Percentiles rank a stretch among this genome's conserved stretches.
Evolutionary conservation across 805 yeast genomes (phyloP).

Genomic region (Zygosaccharomyces lentus): DNA sequence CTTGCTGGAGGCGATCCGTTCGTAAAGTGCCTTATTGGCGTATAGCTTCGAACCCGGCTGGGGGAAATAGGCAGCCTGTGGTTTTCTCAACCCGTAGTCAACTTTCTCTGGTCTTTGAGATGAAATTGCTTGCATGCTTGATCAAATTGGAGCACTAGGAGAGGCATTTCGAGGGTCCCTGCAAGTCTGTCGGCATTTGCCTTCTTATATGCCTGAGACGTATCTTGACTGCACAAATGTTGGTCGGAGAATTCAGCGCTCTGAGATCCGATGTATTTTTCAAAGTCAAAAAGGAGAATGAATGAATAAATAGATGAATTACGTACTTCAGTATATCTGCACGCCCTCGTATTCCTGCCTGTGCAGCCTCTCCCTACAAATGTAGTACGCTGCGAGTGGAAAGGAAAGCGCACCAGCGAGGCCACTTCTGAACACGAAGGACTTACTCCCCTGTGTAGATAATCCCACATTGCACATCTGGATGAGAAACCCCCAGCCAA

Average conservation of each 20-base stretch:
- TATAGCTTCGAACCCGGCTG: conserved; percentile 16
- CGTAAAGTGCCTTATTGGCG: conserved; percentile 13
- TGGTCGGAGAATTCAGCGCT: not conserved
- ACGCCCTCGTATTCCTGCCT: conserved; percentile 12
- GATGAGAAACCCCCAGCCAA: conserved; percentile 24
- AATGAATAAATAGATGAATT: not conserved
- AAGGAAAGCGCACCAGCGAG: conserved; percentile 19
- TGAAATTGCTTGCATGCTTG: conserved; percentile 8
- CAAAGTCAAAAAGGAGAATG: not conserved
- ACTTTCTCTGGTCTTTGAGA: conserved; percentile 13
- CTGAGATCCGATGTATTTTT: not conserved
- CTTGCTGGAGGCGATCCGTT: conserved; percentile 7
- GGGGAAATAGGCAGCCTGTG: conserved; percentile 18
- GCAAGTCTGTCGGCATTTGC: not conserved
- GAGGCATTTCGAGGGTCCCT: too few species aligned
- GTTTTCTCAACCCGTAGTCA: conserved; percentile 13
- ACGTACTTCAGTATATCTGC: not conserved
- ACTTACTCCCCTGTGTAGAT: conserved; percentile 19
- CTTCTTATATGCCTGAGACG: not conserved
- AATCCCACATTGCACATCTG: conserved; percentile 21
- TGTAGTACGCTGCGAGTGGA: conserved; percentile 16
- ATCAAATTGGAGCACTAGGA: not conserved
- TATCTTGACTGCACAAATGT: too few species aligned
- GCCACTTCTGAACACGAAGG: conserved; percentile 17
- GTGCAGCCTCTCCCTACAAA: conserved; percentile 9